Evolutionary conservation across 768 basidiomycete species (phyloP), one percentile per base, ranked within the genome.

Genomic region (Chalciporus chontae): DNA sequence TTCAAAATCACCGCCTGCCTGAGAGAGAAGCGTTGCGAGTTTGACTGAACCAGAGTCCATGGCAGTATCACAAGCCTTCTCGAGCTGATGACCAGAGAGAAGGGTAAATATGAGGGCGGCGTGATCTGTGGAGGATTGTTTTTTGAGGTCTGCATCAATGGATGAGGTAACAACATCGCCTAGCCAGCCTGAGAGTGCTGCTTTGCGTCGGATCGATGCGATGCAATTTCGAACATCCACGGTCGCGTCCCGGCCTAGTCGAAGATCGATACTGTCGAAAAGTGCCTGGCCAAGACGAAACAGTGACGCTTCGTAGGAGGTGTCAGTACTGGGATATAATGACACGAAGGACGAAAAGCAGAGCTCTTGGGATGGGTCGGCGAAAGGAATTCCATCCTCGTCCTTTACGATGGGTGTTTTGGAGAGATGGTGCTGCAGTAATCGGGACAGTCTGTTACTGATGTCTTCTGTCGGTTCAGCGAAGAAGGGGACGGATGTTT

Each of bases 281-380:
- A 99, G 73, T 1, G 90, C 90, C 17, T 78, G 78, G 3, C 90
- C 94, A 1, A 98, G 81, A n/a, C 87, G 84, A 73, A 94, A 97
- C 32, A 97, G 67, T 8, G 77, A 77, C 1, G 92, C 88, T 59
- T 92, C 87, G 55, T 80, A 80, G 0, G 87, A 81, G 7, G 74
- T 73, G 57, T 95, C 89, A 19, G 81, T 80, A 5, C 80, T 68
- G 6, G 84, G 77, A 66, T 92, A 91, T 18, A 90, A 71, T 8
- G 79, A 69, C 5, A 78, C 74, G 61, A 94, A 93, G 6, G 91
- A 87, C 4, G 80, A 75, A 67, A 98, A 98, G 34, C 81, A 77
- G 18, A 96, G 78, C 13, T 75, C 63, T 9, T 74, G 61, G 11
- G 80, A 78, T 0, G 86, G 87, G 49, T 75, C 75, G 8, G 89